phyloP scores from a whole-genome alignment of 139 green algal species.

The Closterium sp. region DNA sequence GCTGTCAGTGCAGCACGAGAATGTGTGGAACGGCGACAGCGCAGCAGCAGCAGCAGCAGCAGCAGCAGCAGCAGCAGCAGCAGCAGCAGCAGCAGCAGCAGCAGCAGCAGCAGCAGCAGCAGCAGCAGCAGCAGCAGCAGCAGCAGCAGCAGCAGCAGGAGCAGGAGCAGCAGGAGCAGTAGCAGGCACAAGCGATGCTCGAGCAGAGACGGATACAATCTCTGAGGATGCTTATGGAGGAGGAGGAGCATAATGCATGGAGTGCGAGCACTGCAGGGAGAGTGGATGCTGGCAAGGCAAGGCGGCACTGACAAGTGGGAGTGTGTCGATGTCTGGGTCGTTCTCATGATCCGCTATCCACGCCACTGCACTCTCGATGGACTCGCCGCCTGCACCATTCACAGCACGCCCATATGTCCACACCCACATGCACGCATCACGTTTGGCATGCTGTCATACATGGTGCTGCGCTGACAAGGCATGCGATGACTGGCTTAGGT shows the following conservation, averaged over 20 bases:
- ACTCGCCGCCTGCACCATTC: constrained; percentile 33
- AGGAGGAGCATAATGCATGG: not conserved
- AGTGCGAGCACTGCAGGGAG: not conserved
- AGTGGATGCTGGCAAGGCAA: not conserved
- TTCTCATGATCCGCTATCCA: constrained; percentile 81
- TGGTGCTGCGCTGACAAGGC: no score
- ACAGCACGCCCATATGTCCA: not conserved
- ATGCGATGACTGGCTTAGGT: no score
- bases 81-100: not conserved
- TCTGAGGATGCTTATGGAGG: not conserved
- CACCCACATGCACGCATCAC: not conserved
- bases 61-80: not conserved
- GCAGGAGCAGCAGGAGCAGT: not conserved
- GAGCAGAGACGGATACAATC: not conserved
- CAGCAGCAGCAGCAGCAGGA: not conserved
- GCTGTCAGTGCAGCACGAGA: no score
- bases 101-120: constrained; percentile 37
- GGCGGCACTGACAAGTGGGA: constrained; percentile 24
- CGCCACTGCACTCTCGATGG: constrained; percentile 67
- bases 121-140: constrained; percentile 45
- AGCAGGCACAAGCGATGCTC: not conserved
- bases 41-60: not conserved
- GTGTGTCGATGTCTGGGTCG: constrained; percentile 60
- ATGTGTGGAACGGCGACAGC: no score
- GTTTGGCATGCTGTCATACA: no score